phyloP scores from a whole-genome alignment of 495 filamentous ascomycete genomes.

The Alectoria sarmentosa region DNA sequence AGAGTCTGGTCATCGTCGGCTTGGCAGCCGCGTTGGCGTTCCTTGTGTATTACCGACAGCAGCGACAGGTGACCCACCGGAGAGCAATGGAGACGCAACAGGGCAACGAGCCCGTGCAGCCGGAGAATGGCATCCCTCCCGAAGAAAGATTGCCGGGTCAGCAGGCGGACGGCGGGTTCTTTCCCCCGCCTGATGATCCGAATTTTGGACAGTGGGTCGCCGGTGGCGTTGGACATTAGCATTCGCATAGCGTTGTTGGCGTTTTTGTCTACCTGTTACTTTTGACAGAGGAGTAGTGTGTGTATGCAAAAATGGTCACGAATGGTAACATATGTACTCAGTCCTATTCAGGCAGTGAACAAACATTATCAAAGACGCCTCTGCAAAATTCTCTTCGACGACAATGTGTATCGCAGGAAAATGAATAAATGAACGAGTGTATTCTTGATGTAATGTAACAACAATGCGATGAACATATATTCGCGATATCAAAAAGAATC shows the following conservation, averaged over 20 bases:
- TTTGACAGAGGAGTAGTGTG: too few species aligned
- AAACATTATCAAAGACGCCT: too few species aligned
- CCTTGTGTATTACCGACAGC: conserved; percentile 76
- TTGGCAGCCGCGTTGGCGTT: conserved; percentile 67
- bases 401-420: too few species aligned
- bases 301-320: too few species aligned
- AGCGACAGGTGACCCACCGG: conserved; percentile 55
- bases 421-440: too few species aligned
- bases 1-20: conserved; percentile 76
- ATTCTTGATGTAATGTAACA: too few species aligned
- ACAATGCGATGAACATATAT: too few species aligned
- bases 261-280: neutral
- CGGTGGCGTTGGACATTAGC: conserved; percentile 68
- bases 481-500: too few species aligned
- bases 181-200: conserved; percentile 65
- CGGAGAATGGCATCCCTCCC: conserved; percentile 17
- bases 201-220: conserved; percentile 67
- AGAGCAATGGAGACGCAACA: conserved; percentile 38
- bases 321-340: too few species aligned
- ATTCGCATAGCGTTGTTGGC: conserved; percentile 2
- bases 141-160: conserved; percentile 33
- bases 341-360: too few species aligned
- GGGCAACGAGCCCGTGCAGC: conserved; percentile 5
- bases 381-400: too few species aligned
- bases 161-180: conserved; percentile 55